A percentile compares a stretch with the other conserved stretches of the same genome.
These are phyloP conservation scores for Pestalotiopsis sp. DNA, from an alignment of 2,329 filamentous ascomycete species.

Conservation along the genomic window DNA sequence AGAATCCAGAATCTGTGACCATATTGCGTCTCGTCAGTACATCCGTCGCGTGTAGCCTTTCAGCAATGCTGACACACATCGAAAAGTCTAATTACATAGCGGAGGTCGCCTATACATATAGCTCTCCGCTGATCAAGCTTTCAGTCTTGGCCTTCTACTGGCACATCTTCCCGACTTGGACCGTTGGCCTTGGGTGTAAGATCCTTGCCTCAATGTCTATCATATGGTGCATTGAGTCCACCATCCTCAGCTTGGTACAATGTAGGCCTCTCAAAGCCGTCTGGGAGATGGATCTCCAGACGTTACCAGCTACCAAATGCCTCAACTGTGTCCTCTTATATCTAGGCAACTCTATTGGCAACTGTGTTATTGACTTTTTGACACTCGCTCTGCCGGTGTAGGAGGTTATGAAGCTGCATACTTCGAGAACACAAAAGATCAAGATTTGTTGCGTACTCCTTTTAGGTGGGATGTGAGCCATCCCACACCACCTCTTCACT, in stretches of 20 bases:
- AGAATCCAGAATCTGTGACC: neutral
- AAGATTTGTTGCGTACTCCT: slow-evolving; percentile 8
- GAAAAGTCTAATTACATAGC: neutral
- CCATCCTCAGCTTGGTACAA: slow-evolving; percentile 13
- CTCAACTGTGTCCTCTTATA: slow-evolving; percentile 13
- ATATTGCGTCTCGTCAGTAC: neutral
- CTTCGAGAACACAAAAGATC: neutral
- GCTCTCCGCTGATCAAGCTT: neutral
- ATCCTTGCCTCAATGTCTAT: neutral
- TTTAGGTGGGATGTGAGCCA: slow-evolving; percentile 9
- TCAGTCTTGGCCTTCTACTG: neutral
- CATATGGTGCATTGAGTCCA: slow-evolving; percentile 11
- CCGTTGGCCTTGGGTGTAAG: neutral
- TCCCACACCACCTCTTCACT: too few relatives aligned
- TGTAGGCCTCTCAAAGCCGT: slow-evolving; percentile 15
- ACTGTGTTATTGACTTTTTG: slow-evolving; percentile 14
- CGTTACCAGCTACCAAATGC: slow-evolving; percentile 10
- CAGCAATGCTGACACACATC: neutral
- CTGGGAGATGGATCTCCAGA: slow-evolving; percentile 14
- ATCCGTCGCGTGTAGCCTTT: neutral
- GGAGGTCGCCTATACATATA: neutral
- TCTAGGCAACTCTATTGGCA: slow-evolving; percentile 12
- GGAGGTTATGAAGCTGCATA: neutral
- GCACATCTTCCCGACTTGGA: neutral
- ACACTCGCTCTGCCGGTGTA: slow-evolving; percentile 14